Evolutionary conservation across 2,329 filamentous ascomycete species (phyloP).

Genomic region (Colletotrichum endophyticum): DNA sequence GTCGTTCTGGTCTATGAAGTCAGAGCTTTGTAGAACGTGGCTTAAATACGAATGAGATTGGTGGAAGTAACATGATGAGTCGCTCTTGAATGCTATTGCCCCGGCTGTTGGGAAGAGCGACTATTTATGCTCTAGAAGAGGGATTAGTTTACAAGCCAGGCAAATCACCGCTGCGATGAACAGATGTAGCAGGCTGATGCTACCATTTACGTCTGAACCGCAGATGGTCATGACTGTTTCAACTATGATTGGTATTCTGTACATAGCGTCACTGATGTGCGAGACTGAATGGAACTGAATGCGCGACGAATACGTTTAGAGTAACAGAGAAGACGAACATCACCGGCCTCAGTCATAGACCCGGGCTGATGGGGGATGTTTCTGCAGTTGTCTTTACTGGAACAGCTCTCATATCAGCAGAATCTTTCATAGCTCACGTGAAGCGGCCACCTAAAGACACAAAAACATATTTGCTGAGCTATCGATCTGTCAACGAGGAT

Average conservation of each 20-base stretch:
- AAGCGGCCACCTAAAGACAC: fast-evolving
- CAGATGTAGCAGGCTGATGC: too few species aligned
- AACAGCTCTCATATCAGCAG: background rate
- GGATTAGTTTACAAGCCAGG: background rate
- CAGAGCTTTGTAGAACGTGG: fast-evolving
- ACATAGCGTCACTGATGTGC: fast-evolving
- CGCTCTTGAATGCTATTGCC: fast-evolving
- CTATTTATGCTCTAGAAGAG: fast-evolving
- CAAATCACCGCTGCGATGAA: fast-evolving
- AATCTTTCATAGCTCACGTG: background rate
- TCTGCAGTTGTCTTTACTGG: fast-evolving
- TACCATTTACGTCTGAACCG: background rate
- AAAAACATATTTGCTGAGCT: background rate
- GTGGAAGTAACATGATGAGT: too few species aligned
- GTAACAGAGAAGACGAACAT: background rate
- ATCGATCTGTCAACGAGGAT: fast-evolving
- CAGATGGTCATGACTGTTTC: fast-evolving
- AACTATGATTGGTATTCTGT: fast-evolving
- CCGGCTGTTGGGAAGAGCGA: fast-evolving
- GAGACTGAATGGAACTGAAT: background rate
- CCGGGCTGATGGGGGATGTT: fast-evolving
- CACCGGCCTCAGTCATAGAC: background rate
- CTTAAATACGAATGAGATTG: background rate
- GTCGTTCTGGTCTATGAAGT: fast-evolving
- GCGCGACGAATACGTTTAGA: background rate